Base-by-base conservation (phyloP, 495 filamentous ascomycete species). In the Penicillium lividum region DNA sequence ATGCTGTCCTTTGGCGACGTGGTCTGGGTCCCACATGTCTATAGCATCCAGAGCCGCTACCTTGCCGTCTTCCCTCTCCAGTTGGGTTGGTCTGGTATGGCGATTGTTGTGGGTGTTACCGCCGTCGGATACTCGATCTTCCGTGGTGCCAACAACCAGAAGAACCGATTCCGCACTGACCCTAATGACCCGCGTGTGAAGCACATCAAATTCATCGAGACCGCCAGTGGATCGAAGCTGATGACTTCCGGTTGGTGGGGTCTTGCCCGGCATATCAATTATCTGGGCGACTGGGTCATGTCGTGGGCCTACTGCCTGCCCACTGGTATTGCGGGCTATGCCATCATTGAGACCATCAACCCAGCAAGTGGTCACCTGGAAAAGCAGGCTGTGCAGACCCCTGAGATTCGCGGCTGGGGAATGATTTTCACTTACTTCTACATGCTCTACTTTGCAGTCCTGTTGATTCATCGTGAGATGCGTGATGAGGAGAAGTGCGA, bases 1-100 rank as follows among this genome's bases (percentile, higher is more conserved):
- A 98, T 98, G 94, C 77, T 98, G n/a, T 80, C 89, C 3, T 98
- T 97, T 62, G 94, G 93, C 34, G 94, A 98, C 65, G 80, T 97
- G 4, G 90, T 87, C 63, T 98, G 94, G 95, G 80, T 97, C 9
- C 94, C 94, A 3, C 93, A 97, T 77, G 78, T 89, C 53, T 98
- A 97, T 81, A 88, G 83, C 40, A 77, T 91, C 51, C 93, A 96
- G 72, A 84, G 88, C 15, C 84, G 91, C n/a, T 98, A 98, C 68
- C 85, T 98, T 16, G 82, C 93, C 15, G 78, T 86, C 9, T 89
- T 94, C 75, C 94, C 94, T 0, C 77, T 91, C 30, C 73, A 85
- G 36, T 88, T 98, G 3, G 92, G 92, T 2, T 68, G 79, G 53
- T 60, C 70, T 3, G 90, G 90, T 9, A 75, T 88, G 13, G 63